Conservation (phyloP, 225 moss, liverwort and hornwort species). For the Climacium dendroides region DNA sequence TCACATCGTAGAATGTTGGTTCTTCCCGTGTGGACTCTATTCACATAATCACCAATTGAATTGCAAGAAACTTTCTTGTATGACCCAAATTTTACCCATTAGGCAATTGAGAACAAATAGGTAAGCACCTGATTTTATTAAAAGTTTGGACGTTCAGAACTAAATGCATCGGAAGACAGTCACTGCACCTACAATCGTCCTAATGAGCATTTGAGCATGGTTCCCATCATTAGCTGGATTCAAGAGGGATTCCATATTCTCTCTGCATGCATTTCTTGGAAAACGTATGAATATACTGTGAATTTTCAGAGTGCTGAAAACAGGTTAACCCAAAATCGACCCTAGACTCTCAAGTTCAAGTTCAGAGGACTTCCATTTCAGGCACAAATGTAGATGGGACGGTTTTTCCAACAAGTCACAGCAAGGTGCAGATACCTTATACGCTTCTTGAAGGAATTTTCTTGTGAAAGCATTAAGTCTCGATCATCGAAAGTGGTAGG, state of each 20-base stretch:
- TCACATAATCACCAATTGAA: not conserved
- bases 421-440: not conserved
- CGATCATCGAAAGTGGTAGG: not conserved
- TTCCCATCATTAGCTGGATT: not conserved
- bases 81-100: not conserved
- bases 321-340: not conserved
- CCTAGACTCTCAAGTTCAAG: not conserved
- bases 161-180: not conserved
- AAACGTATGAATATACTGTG: not conserved
- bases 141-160: not conserved
- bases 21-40: not conserved
- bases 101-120: not conserved
- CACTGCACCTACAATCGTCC: not conserved
- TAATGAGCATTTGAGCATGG: not conserved
- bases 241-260: not conserved
- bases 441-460: not conserved
- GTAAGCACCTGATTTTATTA: not conserved
- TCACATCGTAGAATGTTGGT: not conserved
- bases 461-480: not conserved
- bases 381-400: not conserved
- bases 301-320: not conserved
- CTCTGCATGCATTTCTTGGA: not conserved
- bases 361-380: not conserved
- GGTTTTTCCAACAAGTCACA: not conserved
- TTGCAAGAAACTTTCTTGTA: not conserved